Base-by-base conservation (phyloP, 148 eudicot genomes). In the Oxyria digyna region DNA sequence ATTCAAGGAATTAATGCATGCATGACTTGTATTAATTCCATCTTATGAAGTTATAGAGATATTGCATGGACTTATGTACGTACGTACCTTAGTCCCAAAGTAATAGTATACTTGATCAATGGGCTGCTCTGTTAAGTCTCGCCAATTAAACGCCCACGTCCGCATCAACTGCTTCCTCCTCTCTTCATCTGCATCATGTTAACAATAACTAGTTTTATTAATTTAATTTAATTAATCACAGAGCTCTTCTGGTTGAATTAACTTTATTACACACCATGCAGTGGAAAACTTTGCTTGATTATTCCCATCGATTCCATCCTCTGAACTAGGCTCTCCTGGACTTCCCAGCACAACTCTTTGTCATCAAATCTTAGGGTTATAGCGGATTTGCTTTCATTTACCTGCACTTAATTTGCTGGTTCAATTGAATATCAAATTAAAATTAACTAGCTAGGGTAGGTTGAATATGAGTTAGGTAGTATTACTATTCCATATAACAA, bases 71-170 rank as follows among this genome's bases (percentile, higher is more conserved):
- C 31, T 0, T 18, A 21, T 3, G n/a, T 11, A 55, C 38, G 33
- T 46, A 55, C 38, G 33, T 46, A 86, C 98, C 91, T 89, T 92
- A 4, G 85, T 75, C 57, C 98, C 96, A 77, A 83, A 92, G 73
- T 92, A 92, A 23, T 81, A 72, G 69, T 89, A 81, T 71, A 92
- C 81, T 73, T 92, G 91, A 76, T 92, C 98, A 32, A 89, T 75
- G 69, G 98, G 98, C 75, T 92, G 98, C 13, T n/a, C 48, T 49
- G 98, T 86, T 21, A 89, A 52, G 74, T 81, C 89, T 85, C 82
- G 71, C 81, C 85, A 85, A 77, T 89, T 86, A 69, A 92, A 72
- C 37, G 98, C 98, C 98, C 98, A 92, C 38, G 78, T 83, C 68
- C 81, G 82, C 74, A 92, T 43, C 70, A 92, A 83, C 67, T 78